Base-by-base conservation (phyloP, 345 rosid species). In the Ceriops decandra region DNA sequence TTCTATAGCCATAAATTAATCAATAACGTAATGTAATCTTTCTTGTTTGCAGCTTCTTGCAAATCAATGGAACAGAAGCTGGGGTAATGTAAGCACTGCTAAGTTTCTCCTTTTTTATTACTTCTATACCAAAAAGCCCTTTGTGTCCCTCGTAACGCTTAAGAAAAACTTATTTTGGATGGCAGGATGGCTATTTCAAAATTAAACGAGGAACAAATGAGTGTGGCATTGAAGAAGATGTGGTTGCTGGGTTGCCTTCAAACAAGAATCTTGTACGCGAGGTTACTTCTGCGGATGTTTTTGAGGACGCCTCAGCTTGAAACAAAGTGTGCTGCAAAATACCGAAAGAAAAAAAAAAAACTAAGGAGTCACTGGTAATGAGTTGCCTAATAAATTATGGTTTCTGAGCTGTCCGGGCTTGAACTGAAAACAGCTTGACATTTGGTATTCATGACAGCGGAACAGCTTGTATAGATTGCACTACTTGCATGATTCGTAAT, bases 111-210 rank as follows among this genome's bases (percentile, higher is more conserved):
- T 9, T 27, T 11, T 35, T 52, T 31, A 26, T 9, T 64, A 21
- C 20, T 33, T 33, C 36, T 10, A 24, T 10, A 11, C 26, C 21
- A 6, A 63, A 3, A n/a, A 21, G 5, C 15, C 27, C 3, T 30
- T 16, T 35, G 31, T 20, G 35, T 19, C 13, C 24, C 1, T 13
- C 19, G 5, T 2, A 5, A 22, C 38, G 16, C 7, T 33, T 69
- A 7, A 57, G 2, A 22, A 7, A 17, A 62, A 31, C 7, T 38
- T 70, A 20, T 22, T 47, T 26, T 32, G 31, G 42, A 15, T 74
- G 74, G 68, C 89, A 95, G 99, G 93, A 95, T 64, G 96, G 96
- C 59, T 91, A 83, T 76, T 91, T 95, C 87, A 88, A 72, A 93
- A 91, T 95, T 24, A 84, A 77, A 72, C 91, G 97, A 78, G 96